A percentile compares a stretch with the other conserved stretches of the same genome.
These are phyloP conservation scores for Haplosporangium sp. DNA, from an alignment of 371 early-diverging fungal genomes.

Conservation along the genomic window DNA sequence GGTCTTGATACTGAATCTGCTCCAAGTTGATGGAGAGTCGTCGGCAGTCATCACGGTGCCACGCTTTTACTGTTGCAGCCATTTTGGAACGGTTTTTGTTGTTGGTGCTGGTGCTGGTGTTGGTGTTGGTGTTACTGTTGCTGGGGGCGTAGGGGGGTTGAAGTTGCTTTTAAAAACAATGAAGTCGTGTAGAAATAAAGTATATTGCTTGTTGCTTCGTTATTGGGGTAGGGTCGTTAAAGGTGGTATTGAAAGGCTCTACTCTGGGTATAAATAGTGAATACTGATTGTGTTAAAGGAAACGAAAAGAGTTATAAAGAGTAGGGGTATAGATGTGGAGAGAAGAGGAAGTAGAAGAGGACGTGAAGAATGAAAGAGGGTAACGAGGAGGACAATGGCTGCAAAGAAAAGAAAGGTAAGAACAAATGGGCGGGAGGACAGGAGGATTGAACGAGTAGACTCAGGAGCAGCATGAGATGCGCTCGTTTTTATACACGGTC, in stretches of 20 bases:
- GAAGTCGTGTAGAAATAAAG: background rate
- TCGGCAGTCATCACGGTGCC: conserved; percentile 50
- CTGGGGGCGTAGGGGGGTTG: too few species aligned
- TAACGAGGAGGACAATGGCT: too few species aligned
- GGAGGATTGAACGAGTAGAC: background rate
- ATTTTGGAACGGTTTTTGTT: conserved; percentile 8
- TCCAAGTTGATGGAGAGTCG: conserved; percentile 53
- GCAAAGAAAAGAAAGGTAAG: background rate
- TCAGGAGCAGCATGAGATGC: background rate
- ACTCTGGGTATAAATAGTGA: background rate
- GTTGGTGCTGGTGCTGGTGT: too few species aligned
- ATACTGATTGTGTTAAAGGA: background rate
- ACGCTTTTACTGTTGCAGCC: conserved; percentile 50
- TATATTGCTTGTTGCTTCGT: background rate
- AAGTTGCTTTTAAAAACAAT: background rate
- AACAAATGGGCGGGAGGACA: background rate
- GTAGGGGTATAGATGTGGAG: background rate
- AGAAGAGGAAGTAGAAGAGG: conserved; percentile 2
- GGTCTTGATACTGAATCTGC: conserved; percentile 49
- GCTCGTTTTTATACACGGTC: background rate
- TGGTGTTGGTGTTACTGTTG: too few species aligned
- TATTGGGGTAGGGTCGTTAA: background rate
- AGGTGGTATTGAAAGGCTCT: background rate
- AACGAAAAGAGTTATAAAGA: background rate
- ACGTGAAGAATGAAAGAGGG: background rate